Conservation (phyloP, 306 rosid genomes). For the Echinosophora koreensis region DNA sequence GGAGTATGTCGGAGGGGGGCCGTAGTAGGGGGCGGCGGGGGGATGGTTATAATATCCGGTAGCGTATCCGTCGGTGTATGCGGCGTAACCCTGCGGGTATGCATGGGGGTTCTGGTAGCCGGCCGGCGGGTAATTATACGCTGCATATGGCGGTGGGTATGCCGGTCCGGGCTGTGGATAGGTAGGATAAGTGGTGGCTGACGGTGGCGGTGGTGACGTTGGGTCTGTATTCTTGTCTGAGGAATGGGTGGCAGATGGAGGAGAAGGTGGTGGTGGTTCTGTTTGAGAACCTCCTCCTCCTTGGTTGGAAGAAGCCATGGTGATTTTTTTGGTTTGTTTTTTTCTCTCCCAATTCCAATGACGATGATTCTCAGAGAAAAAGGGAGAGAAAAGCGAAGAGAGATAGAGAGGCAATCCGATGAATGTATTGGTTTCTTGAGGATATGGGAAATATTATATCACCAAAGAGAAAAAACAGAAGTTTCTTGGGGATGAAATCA, state of each 20-base stretch:
- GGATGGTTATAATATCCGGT: not conserved
- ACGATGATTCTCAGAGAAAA: not conserved
- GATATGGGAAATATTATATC: not conserved
- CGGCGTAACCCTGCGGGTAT: not conserved
- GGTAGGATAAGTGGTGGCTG: not conserved
- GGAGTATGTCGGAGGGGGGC: not conserved
- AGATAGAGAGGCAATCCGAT: not conserved
- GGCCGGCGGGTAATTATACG: not conserved
- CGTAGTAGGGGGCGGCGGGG: slow-evolving; percentile 22
- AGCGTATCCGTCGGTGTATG: not conserved
- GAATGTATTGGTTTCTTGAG: not conserved
- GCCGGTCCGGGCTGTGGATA: not conserved
- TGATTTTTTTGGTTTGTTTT: not conserved
- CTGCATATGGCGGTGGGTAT: not conserved
- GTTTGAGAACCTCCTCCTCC: not conserved
- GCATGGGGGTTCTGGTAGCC: not conserved
- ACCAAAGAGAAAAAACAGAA: not conserved
- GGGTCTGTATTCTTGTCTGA: not conserved
- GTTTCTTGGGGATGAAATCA: not conserved
- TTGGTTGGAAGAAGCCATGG: not conserved
- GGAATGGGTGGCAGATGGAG: not conserved
- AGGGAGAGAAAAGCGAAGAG: not conserved
- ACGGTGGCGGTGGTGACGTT: not conserved
- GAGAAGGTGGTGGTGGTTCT: slow-evolving; percentile 7
- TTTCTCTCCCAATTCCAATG: slow-evolving; percentile 22